Conservation (phyloP, 2,329 filamentous ascomycete genomes). For the Aspergillus pseudoviridinutans region DNA sequence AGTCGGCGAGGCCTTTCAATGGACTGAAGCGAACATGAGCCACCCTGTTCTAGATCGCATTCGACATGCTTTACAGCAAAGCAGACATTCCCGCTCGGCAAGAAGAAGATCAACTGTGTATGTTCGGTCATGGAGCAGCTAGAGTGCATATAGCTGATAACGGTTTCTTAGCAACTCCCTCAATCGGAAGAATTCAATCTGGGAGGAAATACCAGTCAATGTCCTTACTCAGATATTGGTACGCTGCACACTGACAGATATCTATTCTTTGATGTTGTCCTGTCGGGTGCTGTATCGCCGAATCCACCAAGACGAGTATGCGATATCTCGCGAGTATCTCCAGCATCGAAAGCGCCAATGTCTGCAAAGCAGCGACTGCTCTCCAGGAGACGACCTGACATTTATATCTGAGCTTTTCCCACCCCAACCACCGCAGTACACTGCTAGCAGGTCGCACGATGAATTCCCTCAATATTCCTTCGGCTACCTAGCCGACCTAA, state of each 20-base stretch:
- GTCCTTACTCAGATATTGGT: constrained; percentile 17
- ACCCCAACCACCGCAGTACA: constrained; percentile 24
- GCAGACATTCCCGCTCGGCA: not conserved
- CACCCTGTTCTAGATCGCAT: constrained; percentile 1
- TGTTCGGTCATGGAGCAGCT: not conserved
- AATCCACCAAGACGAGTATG: constrained; percentile 16
- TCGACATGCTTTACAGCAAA: not conserved
- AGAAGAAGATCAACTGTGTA: constrained; percentile 4
- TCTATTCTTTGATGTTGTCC: constrained; percentile 16
- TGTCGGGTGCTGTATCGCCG: constrained; percentile 18
- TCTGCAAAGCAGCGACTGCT: constrained; percentile 1
- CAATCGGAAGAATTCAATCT: constrained; percentile 11
- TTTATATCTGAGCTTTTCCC: constrained; percentile 25
- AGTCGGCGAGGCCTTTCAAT: not conserved
- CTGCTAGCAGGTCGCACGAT: constrained; percentile 8
- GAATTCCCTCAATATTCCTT: constrained; percentile 23
- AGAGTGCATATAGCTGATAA: not conserved
- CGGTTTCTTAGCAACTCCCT: not conserved
- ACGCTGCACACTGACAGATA: constrained; percentile 18
- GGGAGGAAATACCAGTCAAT: constrained; percentile 18
- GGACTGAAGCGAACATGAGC: constrained; percentile 1
- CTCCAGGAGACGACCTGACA: constrained; percentile 21
- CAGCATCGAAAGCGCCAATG: constrained; percentile 8
- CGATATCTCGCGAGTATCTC: constrained; percentile 22
- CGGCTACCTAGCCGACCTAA: constrained; percentile 21